phyloP scores from a whole-genome alignment of 2,329 filamentous ascomycete species.

The Aspergillus awamori region DNA sequence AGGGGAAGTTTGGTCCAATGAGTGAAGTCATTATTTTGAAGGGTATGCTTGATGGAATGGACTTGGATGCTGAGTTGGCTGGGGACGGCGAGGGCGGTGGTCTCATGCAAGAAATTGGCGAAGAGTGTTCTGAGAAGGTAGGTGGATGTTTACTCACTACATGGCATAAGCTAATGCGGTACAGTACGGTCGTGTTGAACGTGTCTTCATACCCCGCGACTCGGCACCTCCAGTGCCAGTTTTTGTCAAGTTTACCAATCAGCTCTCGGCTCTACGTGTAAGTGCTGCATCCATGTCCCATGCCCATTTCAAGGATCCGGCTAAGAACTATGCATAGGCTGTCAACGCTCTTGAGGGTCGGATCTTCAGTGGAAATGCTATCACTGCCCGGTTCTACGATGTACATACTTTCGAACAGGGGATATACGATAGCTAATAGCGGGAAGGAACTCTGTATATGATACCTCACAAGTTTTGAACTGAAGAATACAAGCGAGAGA shows the following conservation, averaged over 20 bases:
- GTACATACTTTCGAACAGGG: slow-evolving; percentile 78
- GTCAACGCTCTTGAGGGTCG: slow-evolving; percentile 87
- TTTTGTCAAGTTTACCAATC: slow-evolving; percentile 90
- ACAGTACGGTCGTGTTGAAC: slow-evolving; percentile 82
- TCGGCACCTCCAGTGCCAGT: slow-evolving; percentile 63
- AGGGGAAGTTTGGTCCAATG: slow-evolving; percentile 69
- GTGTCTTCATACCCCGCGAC: slow-evolving; percentile 71
- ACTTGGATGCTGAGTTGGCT: slow-evolving; percentile 77
- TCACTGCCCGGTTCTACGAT: slow-evolving; percentile 81
- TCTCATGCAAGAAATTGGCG: slow-evolving; percentile 90
- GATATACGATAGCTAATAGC: slow-evolving; percentile 47
- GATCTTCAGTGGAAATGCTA: slow-evolving; percentile 83
- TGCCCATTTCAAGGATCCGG: not conserved
- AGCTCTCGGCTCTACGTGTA: slow-evolving; percentile 80
- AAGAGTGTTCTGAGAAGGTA: slow-evolving; percentile 83
- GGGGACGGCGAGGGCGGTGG: slow-evolving; percentile 56
- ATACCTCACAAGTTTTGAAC: not conserved
- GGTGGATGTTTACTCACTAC: slow-evolving; percentile 13
- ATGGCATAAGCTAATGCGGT: slow-evolving; percentile 7
- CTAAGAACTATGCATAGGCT: slow-evolving; percentile 57
- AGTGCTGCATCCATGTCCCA: slow-evolving; percentile 40
- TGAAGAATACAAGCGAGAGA: not conserved
- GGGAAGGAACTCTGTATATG: not conserved
- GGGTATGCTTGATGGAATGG: slow-evolving; percentile 84
- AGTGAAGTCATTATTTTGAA: slow-evolving; percentile 79